Conservation (phyloP, 164 flowering plant species). For the Aristolochia fimbriata region DNA sequence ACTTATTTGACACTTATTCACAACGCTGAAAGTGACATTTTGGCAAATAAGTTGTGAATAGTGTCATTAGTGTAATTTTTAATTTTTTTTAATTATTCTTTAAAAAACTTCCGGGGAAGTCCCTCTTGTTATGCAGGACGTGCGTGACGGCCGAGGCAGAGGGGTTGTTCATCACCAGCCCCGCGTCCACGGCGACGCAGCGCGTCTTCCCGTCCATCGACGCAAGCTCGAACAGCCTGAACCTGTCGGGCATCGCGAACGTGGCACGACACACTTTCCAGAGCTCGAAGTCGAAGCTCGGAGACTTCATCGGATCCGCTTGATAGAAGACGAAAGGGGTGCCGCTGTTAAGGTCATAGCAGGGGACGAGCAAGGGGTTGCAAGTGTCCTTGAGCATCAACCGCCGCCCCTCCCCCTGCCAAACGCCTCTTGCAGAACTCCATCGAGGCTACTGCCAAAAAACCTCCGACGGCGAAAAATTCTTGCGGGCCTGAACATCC, state of each 20-base stretch:
- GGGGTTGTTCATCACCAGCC: conserved; percentile 94
- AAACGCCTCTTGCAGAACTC: conserved; percentile 20
- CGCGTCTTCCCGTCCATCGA: conserved; percentile 75
- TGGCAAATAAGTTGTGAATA: too few species aligned
- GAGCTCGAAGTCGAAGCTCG: conserved; percentile 39
- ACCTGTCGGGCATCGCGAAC: conserved; percentile 29
- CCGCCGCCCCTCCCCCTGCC: conserved; percentile 16
- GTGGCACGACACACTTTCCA: conserved; percentile 47
- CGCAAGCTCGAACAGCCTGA: conserved; percentile 48
- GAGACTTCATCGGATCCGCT: conserved; percentile 41
- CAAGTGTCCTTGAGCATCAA: conserved; percentile 38
- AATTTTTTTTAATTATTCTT: too few species aligned
- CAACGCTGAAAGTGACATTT: too few species aligned
- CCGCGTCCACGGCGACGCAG: conserved; percentile 79
- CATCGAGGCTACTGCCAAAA: conserved; percentile 16
- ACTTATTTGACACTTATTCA: too few species aligned
- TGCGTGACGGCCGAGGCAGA: conserved; percentile 91
- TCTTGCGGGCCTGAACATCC: conserved; percentile 15
- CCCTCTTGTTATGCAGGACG: conserved; percentile 78
- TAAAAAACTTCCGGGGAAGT: too few species aligned
- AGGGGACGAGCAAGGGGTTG: conserved; percentile 40
- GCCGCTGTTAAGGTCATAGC: conserved; percentile 37
- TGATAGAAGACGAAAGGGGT: conserved; percentile 47
- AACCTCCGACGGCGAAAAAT: conserved; percentile 15
- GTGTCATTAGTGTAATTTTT: too few species aligned